Conservation (phyloP, 257 asterid genomes). For the Gentiana dahurica region DNA sequence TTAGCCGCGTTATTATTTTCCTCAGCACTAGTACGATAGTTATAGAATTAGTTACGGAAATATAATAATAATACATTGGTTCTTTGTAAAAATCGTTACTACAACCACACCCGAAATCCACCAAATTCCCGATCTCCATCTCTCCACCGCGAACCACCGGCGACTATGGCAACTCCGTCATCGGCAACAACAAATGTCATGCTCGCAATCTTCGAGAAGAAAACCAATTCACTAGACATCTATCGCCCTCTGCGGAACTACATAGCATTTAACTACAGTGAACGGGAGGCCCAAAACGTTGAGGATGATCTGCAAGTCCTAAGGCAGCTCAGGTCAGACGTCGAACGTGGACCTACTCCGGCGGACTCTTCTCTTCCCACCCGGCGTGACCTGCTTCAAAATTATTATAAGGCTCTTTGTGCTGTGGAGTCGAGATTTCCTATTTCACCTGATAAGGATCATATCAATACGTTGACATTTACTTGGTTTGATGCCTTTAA, state of each 20-base stretch:
- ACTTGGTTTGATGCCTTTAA: slow-evolving; percentile 96
- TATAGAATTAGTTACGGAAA: too few species aligned
- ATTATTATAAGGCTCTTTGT: slow-evolving; percentile 86
- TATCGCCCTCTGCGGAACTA: slow-evolving; percentile 86
- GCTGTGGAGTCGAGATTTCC: slow-evolving; percentile 93
- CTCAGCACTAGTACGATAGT: too few species aligned
- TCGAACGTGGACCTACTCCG: slow-evolving; percentile 55
- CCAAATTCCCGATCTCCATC: background rate
- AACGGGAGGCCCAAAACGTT: slow-evolving; percentile 79
- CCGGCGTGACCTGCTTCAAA: slow-evolving; percentile 84
- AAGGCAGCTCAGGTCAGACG: slow-evolving; percentile 62
- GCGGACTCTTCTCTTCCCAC: slow-evolving; percentile 43
- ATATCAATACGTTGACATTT: slow-evolving; percentile 61
- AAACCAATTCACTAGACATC: slow-evolving; percentile 63
- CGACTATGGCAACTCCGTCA: slow-evolving; percentile 47
- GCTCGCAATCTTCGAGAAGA: slow-evolving; percentile 85
- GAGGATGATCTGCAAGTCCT: slow-evolving; percentile 80
- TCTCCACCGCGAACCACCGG: slow-evolving; percentile 17
- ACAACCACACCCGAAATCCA: background rate
- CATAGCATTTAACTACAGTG: slow-evolving; percentile 70
- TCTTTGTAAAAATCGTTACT: too few species aligned
- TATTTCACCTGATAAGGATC: slow-evolving; percentile 81
- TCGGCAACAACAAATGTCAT: slow-evolving; percentile 59
- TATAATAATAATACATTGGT: too few species aligned
- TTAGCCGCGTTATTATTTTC: too few species aligned